Percentiles rank a stretch among this genome's conserved stretches.
Conservation (phyloP, 176 grass and related monocot species). For the Ensete glaucum region DNA sequence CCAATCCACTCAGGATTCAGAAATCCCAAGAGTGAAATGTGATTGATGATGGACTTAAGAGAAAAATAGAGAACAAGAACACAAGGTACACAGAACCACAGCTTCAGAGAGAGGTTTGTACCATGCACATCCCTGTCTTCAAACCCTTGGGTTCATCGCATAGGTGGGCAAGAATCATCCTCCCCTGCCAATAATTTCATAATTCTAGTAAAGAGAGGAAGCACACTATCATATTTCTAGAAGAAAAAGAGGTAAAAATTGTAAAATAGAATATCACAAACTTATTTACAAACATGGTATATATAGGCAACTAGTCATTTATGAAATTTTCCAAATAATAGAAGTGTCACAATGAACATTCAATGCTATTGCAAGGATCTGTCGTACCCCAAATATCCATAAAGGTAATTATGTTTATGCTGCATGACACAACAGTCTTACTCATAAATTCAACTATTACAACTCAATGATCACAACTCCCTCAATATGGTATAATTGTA, state of each 20-base stretch:
- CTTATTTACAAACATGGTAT: too few relatives aligned
- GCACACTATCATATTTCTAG: background rate
- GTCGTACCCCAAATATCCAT: too few relatives aligned
- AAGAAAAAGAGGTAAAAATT: background rate
- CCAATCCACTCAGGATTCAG: background rate
- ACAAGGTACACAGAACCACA: conserved; percentile 2
- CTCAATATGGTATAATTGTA: too few relatives aligned
- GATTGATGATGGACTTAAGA: background rate
- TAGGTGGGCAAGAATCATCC: conserved; percentile 96
- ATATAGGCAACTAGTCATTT: too few relatives aligned
- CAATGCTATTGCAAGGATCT: too few relatives aligned
- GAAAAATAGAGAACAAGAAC: conserved; percentile 18
- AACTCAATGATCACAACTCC: too few relatives aligned
- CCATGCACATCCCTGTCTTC: conserved; percentile 98
- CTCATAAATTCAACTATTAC: too few relatives aligned
- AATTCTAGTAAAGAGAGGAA: background rate
- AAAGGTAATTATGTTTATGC: too few relatives aligned
- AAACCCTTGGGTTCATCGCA: conserved; percentile 89
- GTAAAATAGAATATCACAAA: too few relatives aligned
- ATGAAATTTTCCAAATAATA: too few relatives aligned
- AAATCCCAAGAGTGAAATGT: background rate
- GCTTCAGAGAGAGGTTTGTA: conserved; percentile 11
- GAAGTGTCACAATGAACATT: too few relatives aligned
- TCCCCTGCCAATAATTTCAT: conserved; percentile 44
- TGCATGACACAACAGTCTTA: too few relatives aligned